Base-by-base conservation (phyloP, 495 filamentous ascomycete species). In the Tuber borchii region DNA sequence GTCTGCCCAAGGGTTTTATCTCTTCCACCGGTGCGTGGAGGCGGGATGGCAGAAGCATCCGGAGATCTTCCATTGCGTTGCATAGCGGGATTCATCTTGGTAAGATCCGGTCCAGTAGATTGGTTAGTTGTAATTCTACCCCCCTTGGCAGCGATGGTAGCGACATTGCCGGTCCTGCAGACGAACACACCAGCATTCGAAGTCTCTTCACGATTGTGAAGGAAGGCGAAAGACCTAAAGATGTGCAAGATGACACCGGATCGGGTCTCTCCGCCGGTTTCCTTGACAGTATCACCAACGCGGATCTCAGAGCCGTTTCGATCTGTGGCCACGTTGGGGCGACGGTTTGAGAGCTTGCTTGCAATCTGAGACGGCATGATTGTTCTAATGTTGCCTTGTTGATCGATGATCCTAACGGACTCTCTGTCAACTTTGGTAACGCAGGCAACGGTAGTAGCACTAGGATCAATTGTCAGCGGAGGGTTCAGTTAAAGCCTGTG, bases 401-500 rank as follows among this genome's bases (percentile, higher is more conserved):
- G 95, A 82, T 97, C 95, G 17, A 99, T 84, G 3, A 97, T 91
- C 22, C 91, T 92, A 69, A 99, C 84, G 9, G 93, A 93, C 83
- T 98, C 95, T 45, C 94, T 91, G 80, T 98, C 95, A 37, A 98
- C 93, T 84, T 97, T 97, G 85, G 96, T 90, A 65, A 98, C 90
- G 83, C 93, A 96, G 68, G 90, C 95, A 44, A 98, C 95, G 6
- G 94, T 98, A 26, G 93, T 88, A 65, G 93, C 88, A 84, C 89
- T 91, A 77, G 7, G 37, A 22, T 26, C 44, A 48, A 70, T 56
- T 42, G 78, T 88, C 84, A 88, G 85, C 76, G 79, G 43, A 31
- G 61, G 40, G 39, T 71, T 26, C 69, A 44, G 31, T 69, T 56
- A 37, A 69, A 45, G 69, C 43, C 44, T 61, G 48, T 43, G 39